A percentile compares a stretch with the other conserved stretches of the same genome.
phyloP scores from a whole-genome alignment of 371 early-diverging fungal genomes.

The Umbelopsis sp. region DNA sequence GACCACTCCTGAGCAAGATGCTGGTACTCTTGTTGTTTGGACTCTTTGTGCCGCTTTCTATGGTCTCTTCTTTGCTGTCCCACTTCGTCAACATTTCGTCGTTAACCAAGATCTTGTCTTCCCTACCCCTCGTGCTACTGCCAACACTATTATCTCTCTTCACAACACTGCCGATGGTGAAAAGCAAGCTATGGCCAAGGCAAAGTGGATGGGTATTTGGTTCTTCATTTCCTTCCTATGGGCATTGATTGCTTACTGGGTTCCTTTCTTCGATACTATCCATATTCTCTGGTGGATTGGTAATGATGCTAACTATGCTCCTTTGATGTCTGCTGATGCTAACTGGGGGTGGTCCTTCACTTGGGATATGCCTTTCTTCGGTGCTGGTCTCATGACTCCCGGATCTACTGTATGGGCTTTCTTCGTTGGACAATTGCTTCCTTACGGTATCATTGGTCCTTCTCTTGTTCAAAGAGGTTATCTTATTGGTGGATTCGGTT shows the following conservation, averaged over 20 bases:
- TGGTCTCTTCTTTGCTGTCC: slow-evolving; percentile 77
- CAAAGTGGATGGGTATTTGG: slow-evolving; percentile 52
- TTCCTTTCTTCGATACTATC: slow-evolving; percentile 59
- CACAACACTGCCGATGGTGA: slow-evolving; percentile 57
- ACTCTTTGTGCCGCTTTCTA: slow-evolving; percentile 69
- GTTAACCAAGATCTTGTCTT: slow-evolving; percentile 72
- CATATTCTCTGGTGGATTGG: slow-evolving; percentile 68
- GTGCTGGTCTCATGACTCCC: slow-evolving; percentile 72
- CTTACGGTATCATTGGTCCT: slow-evolving; percentile 61
- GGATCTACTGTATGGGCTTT: slow-evolving; percentile 61
- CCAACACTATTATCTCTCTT: slow-evolving; percentile 66
- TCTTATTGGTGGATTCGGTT: slow-evolving; percentile 41
- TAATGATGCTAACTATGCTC: slow-evolving; percentile 40
- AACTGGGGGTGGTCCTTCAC: slow-evolving; percentile 63
- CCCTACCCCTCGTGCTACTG: slow-evolving; percentile 75
- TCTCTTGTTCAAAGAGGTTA: slow-evolving; percentile 42
- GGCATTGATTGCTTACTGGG: slow-evolving; percentile 57
- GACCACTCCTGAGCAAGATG: slow-evolving; percentile 52
- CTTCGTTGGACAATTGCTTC: slow-evolving; percentile 56
- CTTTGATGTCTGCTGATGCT: slow-evolving; percentile 56
- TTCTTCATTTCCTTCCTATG: slow-evolving; percentile 53
- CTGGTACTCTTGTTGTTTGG: slow-evolving; percentile 58
- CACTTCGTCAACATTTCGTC: slow-evolving; percentile 72
- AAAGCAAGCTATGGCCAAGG: slow-evolving; percentile 41
- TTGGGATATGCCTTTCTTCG: slow-evolving; percentile 68